Evolutionary conservation across 2,329 filamentous ascomycete species (phyloP).

Genomic region (Hyphodiscus sp.): DNA sequence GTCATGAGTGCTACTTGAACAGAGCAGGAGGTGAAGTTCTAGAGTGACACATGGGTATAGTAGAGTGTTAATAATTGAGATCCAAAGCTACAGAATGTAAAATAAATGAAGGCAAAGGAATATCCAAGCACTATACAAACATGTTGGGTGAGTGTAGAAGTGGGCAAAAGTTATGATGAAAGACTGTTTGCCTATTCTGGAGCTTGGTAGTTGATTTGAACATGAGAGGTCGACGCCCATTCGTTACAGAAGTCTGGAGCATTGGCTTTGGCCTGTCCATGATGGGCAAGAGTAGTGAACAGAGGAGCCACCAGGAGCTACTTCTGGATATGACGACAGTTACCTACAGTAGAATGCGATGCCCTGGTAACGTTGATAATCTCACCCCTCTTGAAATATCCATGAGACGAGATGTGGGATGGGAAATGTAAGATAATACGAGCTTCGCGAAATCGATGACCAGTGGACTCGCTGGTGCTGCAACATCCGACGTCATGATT

Average conservation of each 20-base stretch:
- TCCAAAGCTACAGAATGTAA: neutral
- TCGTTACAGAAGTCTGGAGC: neutral
- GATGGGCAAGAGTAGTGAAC: neutral
- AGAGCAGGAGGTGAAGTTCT: constrained; percentile 15
- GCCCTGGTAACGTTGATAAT: no score
- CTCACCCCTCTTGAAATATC: no score
- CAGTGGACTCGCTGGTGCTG: no score
- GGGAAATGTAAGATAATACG: neutral
- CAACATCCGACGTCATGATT: neutral
- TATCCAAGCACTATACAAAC: constrained; percentile 1
- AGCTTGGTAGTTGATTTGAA: neutral
- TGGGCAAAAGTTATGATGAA: neutral
- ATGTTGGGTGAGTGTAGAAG: neutral
- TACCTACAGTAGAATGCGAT: no score
- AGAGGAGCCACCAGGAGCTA: no score
- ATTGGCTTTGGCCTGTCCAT: neutral
- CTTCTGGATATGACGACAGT: constrained; percentile 6
- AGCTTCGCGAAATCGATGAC: no score
- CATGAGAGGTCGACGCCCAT: neutral
- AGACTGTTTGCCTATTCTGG: neutral
- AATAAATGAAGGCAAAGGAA: neutral
- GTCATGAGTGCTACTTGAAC: constrained; percentile 16
- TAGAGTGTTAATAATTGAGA: neutral
- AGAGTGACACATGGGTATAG: constrained; percentile 4
- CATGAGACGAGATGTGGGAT: neutral